Conservation (phyloP, 495 filamentous ascomycete species). For the Glutinoglossum americanum region DNA sequence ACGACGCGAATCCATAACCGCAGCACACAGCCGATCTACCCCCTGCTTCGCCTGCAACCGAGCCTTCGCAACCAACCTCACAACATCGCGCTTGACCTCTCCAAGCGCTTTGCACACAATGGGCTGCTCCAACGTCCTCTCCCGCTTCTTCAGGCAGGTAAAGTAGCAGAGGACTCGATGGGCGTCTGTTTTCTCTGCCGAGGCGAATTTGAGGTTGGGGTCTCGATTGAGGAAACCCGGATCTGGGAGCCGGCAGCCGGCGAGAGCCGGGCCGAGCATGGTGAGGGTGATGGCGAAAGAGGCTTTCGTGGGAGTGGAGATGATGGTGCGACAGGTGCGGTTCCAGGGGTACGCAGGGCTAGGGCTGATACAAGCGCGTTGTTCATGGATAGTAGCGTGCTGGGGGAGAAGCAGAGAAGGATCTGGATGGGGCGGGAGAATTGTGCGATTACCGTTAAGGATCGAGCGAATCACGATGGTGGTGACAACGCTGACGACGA, state of each 20-base stretch:
- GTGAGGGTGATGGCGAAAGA: no score
- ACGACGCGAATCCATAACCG: slow-evolving; percentile 49
- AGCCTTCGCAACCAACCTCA: slow-evolving; percentile 50
- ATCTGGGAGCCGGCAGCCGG: slow-evolving; percentile 5
- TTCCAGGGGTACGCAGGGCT: slow-evolving; percentile 11
- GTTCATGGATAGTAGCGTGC: slow-evolving; percentile 23
- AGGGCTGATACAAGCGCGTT: slow-evolving; percentile 28
- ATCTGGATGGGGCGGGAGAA: slow-evolving; percentile 50
- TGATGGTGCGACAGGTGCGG: not conserved
- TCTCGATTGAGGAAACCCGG: slow-evolving; percentile 57
- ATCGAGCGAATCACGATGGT: not conserved
- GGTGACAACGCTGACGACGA: not conserved
- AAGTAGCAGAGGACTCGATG: slow-evolving; percentile 31
- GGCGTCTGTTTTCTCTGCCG: slow-evolving; percentile 51
- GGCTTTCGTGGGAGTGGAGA: no score
- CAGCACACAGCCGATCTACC: slow-evolving; percentile 40
- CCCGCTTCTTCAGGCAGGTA: slow-evolving; percentile 32
- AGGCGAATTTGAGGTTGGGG: slow-evolving; percentile 66
- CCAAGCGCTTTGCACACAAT: slow-evolving; percentile 65
- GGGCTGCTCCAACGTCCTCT: slow-evolving; percentile 61
- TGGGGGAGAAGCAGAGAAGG: slow-evolving; percentile 39
- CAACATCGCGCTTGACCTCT: slow-evolving; percentile 58
- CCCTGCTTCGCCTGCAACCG: slow-evolving; percentile 57
- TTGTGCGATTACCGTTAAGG: slow-evolving; percentile 35
- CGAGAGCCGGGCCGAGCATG: slow-evolving; percentile 11